Evolutionary conservation across 257 asterid species (phyloP), one percentile per base, ranked within the genome.

Genomic region (Rhazya stricta): DNA sequence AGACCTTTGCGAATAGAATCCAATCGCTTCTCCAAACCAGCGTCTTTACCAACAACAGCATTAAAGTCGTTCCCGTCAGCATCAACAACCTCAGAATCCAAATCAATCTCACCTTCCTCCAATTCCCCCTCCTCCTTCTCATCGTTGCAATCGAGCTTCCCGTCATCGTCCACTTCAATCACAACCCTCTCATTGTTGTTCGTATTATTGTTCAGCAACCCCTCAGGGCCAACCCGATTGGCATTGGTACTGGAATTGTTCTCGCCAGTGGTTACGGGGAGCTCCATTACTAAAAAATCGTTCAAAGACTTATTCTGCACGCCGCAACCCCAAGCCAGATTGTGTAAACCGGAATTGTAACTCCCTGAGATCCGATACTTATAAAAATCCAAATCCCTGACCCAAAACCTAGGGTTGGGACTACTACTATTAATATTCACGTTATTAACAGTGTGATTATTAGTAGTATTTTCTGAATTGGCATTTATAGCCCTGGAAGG

Each of bases 21-120:
- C 61, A 86, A 79, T 71, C 45, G 69, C 77, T 77, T 74, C 77
- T 82, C 86, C 78, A 56, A 66, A n/a, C 71, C 82, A 57, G 67
- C 67, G 73, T 74, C 82, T 61, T 57, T 76, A 58, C 51, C 80
- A 29, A 66, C 80, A 36, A 45, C 12, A 72, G 69, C 72, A 53
- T 68, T 80, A 8, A 25, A 71, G 54, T 65, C 81, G 67, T 78
- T 51, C 77, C 69, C 79, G 36, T 72, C 76, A 27, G 53, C 68
- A 18, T 76, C 70, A 69, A 73, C 80, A 42, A 76, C 69, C n/a
- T 86, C 97, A n/a, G 91, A 85, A 79, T 91, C 99, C 94, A 91
- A 87, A 84, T 95, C 99, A 85, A 95, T 95, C 84, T 95, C 99
- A 27, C 99, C 99, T 83, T 93, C 98, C 87, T 93, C 98, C 90